Evolutionary conservation across 2,329 filamentous ascomycete species (phyloP).

Genomic region (Dactylellina parvicollis): DNA sequence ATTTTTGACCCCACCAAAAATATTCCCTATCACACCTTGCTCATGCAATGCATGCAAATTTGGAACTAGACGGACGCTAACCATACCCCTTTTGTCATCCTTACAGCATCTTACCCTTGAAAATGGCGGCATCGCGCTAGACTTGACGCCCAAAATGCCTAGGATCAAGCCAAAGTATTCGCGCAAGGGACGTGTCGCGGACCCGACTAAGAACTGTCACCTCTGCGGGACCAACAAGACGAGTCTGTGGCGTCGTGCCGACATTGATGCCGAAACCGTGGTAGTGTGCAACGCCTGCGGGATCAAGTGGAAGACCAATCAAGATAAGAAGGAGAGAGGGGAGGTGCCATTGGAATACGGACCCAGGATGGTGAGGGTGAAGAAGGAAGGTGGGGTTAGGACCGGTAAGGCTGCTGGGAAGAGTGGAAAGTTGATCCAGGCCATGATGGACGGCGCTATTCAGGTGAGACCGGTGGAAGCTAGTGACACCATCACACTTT

Average conservation of each 20-base stretch:
- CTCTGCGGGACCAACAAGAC: constrained; percentile 58
- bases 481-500: constrained; percentile 30
- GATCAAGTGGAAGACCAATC: constrained; percentile 59
- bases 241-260: constrained; percentile 58
- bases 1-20: constrained; percentile 46
- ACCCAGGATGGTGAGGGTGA: constrained; percentile 41
- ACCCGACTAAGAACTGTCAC: constrained; percentile 58
- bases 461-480: constrained; percentile 21
- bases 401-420: constrained; percentile 38
- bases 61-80: constrained; percentile 40
- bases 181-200: constrained; percentile 58
- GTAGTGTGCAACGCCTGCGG: constrained; percentile 59
- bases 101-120: constrained; percentile 48
- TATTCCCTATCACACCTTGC: constrained; percentile 20
- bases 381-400: constrained; percentile 42
- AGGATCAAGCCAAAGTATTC: constrained; percentile 57
- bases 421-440: constrained; percentile 43
- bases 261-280: constrained; percentile 58
- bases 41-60: constrained; percentile 31
- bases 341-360: constrained; percentile 49
- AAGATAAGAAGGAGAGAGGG: constrained; percentile 48
- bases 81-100: constrained; percentile 26
- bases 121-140: constrained; percentile 51
- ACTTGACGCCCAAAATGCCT: constrained; percentile 44
- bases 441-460: constrained; percentile 46